These are phyloP conservation scores for Cyberlindnera amylophila DNA, from an alignment of 805 yeast genomes.

Conservation along the genomic window DNA sequence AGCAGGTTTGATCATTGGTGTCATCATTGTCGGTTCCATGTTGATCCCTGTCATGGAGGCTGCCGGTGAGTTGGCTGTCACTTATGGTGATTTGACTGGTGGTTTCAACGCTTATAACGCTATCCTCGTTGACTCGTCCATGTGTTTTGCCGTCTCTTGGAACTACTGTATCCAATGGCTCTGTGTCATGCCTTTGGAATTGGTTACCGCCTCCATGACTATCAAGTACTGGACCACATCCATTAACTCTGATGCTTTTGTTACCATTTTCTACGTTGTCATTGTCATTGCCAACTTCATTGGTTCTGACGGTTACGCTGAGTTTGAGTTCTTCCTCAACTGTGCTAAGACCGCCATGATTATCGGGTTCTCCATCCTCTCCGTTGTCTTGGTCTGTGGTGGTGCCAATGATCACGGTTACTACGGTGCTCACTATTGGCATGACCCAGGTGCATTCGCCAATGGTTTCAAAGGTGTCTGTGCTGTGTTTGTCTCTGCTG, in stretches of 20 bases:
- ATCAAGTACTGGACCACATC: constrained; percentile 42
- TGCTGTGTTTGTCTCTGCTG: constrained; percentile 58
- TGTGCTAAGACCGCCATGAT: constrained; percentile 54
- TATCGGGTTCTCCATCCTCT: constrained; percentile 52
- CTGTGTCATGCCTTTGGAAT: constrained; percentile 49
- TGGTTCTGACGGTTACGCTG: constrained; percentile 68
- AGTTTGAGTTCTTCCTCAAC: constrained; percentile 59
- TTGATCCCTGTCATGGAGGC: constrained; percentile 57
- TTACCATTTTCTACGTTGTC: constrained; percentile 49
- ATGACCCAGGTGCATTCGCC: constrained; percentile 48
- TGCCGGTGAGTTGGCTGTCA: constrained; percentile 50
- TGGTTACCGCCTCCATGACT: constrained; percentile 53
- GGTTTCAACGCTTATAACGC: constrained; percentile 38
- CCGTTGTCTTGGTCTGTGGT: constrained; percentile 54
- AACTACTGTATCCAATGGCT: constrained; percentile 55
- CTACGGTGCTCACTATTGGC: constrained; percentile 59
- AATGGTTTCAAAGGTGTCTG: constrained; percentile 57
- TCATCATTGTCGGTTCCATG: constrained; percentile 55
- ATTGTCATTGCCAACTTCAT: constrained; percentile 49
- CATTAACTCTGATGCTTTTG: constrained; percentile 51
- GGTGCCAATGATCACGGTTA: constrained; percentile 53
- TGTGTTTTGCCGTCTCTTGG: constrained; percentile 63
- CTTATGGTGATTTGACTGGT: constrained; percentile 37
- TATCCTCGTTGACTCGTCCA: constrained; percentile 43
- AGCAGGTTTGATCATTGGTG: constrained; percentile 55